Evolutionary conservation across 148 eudicot genomes (phyloP), one percentile per base, ranked within the genome.

Genomic region (Pharnaceum exiguum): DNA sequence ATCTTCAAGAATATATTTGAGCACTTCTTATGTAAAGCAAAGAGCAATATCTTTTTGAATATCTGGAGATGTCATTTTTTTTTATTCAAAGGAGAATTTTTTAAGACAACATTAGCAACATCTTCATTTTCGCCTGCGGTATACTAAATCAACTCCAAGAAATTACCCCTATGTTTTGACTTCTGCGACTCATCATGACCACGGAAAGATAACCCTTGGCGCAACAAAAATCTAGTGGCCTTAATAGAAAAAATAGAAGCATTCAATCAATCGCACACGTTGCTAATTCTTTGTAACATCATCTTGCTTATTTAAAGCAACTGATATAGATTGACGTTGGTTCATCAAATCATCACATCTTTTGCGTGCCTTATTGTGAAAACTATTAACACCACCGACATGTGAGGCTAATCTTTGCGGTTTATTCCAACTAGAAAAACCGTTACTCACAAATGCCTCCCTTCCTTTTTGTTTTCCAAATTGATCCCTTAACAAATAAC

Each of bases 211-310:
- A 48, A 25, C 25, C 22, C 52, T 3, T 7, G 4, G 3, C 25
- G 18, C 22, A 21, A 48, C 27, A 48, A 25, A 24, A 22, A 18
- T 23, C 52, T 2, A 11, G 10, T 7, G 25, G 11, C 27, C 7
- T 48, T 30, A 48, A 48, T 48, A 10, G 52, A 48, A 22, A n/a
- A 28, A 48, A 48, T 48, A 10, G 52, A 48, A 22, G 29, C 52
- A 21, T 43, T 43, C 9, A 43, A 43, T 16, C 47, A 2, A 43
- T n/a, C n/a, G n/a, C n/a, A 43, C 18, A 15, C 23, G 47, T 15
- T 43, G 18, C 23, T 43, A 18, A 43, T 43, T 43, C 3, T 43
- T 43, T 22, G 15, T 22, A 43, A 43, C 18, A 43, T 43, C 21
- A 7, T 7, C 6, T 43, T 43, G 23, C 47, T 19, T 43, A 43